A percentile compares a stretch with the other conserved stretches of the same genome.
Conservation (phyloP, 2,329 filamentous ascomycete genomes). For the Basipetospora chlamydospora region DNA sequence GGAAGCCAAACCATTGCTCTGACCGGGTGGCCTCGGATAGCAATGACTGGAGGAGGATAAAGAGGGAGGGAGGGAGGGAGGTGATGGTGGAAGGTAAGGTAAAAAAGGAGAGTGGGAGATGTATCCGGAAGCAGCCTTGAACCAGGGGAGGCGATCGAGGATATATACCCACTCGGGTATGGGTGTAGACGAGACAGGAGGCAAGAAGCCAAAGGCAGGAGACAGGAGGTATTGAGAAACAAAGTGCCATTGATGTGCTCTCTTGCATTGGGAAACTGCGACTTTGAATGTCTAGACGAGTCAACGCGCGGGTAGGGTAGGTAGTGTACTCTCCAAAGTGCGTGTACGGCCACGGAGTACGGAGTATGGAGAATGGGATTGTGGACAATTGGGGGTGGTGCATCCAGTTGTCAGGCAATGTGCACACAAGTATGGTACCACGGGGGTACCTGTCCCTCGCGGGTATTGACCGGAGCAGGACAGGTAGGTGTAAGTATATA, state of each 20-base stretch:
- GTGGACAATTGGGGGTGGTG: too few relatives aligned
- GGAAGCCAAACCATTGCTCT: conserved; percentile 26
- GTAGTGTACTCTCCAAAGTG: too few relatives aligned
- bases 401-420: conserved; percentile 1
- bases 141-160: conserved; percentile 25
- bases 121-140: conserved; percentile 12
- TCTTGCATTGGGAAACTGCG: conserved; percentile 4
- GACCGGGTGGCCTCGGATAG: conserved; percentile 19
- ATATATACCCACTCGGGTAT: conserved; percentile 27
- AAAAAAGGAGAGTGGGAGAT: not conserved
- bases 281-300: conserved; percentile 1
- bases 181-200: too few relatives aligned
- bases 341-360: too few relatives aligned
- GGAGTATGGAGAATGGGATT: too few relatives aligned
- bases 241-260: not conserved
- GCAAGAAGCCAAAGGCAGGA: too few relatives aligned
- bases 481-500: not conserved
- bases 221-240: not conserved
- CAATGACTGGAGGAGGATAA: conserved; percentile 14
- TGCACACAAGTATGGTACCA: conserved; percentile 3
- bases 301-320: too few relatives aligned
- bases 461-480: conserved; percentile 1
- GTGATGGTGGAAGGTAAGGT: not conserved
- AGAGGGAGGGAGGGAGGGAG: conserved; percentile 10
- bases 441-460: conserved; percentile 3